Percentiles rank a stretch among this genome's conserved stretches.
Conservation (phyloP, 2,329 filamentous ascomycete species). For the Alternaria panax region DNA sequence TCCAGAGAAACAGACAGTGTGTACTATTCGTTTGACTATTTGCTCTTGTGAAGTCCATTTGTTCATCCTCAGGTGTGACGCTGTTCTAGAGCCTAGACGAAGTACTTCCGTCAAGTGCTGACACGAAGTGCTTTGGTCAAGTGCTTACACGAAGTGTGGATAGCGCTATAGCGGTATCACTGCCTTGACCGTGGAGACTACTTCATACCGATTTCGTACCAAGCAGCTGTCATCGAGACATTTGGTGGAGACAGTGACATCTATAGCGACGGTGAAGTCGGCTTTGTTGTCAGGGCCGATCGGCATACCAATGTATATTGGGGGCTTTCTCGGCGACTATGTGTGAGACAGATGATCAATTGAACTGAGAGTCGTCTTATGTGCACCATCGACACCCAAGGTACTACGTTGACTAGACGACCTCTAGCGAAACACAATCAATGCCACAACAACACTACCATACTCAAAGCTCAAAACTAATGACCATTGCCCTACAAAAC, state of each 20-base stretch:
- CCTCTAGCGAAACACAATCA: too few species aligned
- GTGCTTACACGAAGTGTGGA: neutral
- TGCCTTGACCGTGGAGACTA: neutral
- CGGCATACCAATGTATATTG: neutral
- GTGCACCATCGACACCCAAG: too few species aligned
- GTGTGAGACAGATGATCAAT: too few species aligned
- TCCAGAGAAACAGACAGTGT: too few species aligned
- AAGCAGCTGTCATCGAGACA: neutral
- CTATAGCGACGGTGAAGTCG: neutral
- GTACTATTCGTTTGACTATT: neutral
- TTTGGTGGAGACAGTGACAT: neutral
- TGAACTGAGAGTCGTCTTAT: too few species aligned
- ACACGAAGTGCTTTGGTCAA: neutral
- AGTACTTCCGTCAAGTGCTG: neutral
- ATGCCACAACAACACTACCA: too few species aligned
- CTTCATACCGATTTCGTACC: neutral
- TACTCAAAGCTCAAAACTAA: too few species aligned
- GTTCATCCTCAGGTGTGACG: neutral
- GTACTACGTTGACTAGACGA: too few species aligned
- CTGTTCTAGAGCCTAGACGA: neutral
- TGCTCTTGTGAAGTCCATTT: neutral
- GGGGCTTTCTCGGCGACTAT: too few species aligned
- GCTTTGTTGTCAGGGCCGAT: neutral
- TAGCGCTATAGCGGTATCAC: neutral
- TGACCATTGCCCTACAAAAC: too few species aligned